Evolutionary conservation across 345 rosid species (phyloP), one percentile per base, ranked within the genome.

Genomic region (Cardamine resedifolia): DNA sequence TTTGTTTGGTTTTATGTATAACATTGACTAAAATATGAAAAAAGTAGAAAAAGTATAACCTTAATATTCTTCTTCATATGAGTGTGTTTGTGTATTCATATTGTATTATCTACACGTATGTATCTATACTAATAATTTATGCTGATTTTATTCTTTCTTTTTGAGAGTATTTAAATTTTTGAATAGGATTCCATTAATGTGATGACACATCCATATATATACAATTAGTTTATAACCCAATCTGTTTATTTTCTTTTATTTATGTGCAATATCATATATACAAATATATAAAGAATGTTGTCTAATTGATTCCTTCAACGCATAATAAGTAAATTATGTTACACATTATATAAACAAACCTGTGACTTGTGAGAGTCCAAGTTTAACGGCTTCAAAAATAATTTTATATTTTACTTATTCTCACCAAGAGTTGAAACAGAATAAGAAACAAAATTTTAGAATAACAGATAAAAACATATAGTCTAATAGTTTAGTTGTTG

Each of bases 381-480:
- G 58, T 48, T 11, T 58, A 58, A 58, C 58, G 64, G 70, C 64
- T 72, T 52, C 10, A 72, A 49, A 14, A 24, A 15, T 12, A 30
- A 50, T 0, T 34, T 59, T 23, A 11, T 34, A 26, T 10, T 12
- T 27, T 18, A 26, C 2, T 3, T 26, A 6, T 28, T 28, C 39
- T 27, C 11, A 44, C 10, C 3, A 44, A 27, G 34, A 24, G 6
- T 23, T 47, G 36, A 34, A 34, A 34, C n/a, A 34, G 0, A 23
- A 34, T 6, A 10, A 16, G 50, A 34, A 47, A 58, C 19, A 18
- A 48, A 11, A 18, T 1, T 38, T 15, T 50, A 27, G 31, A 27
- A 28, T 56, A 27, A 16, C 6, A 8, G 12, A 15, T 19, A 41
- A 15, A 39, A 41, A 41, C 2, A 52, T 15, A 6, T 12, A 23